Percentiles rank a stretch among this genome's conserved stretches.
These are phyloP conservation scores for Cadophora malorum DNA, from an alignment of 2,329 filamentous ascomycete species.

Conservation along the genomic window DNA sequence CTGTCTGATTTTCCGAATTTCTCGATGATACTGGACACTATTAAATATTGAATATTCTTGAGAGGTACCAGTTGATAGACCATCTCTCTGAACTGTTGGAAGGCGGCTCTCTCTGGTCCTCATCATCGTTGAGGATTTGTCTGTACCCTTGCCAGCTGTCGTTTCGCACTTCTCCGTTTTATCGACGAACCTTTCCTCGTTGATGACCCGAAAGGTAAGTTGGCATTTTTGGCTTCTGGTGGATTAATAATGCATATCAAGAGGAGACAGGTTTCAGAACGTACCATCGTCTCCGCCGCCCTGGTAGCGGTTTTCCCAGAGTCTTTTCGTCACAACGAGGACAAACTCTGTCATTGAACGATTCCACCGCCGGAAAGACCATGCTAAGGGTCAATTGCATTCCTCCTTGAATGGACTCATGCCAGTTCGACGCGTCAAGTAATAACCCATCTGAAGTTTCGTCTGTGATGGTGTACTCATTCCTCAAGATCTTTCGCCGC, in stretches of 20 bases:
- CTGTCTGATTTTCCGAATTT: too few relatives aligned
- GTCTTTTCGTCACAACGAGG: not conserved
- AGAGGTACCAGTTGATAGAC: too few relatives aligned
- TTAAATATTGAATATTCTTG: too few relatives aligned
- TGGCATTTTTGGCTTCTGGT: not conserved
- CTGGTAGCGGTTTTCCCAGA: not conserved
- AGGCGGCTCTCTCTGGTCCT: too few relatives aligned
- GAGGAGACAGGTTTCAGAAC: not conserved
- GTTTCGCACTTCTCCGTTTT: too few relatives aligned
- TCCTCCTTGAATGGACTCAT: too few relatives aligned
- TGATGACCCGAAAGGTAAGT: not conserved
- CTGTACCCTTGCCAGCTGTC: too few relatives aligned
- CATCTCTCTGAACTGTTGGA: too few relatives aligned
- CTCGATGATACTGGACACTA: too few relatives aligned
- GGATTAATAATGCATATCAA: not conserved
- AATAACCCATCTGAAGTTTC: not conserved
- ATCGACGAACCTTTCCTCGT: not conserved
- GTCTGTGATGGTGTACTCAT: not conserved
- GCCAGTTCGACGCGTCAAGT: not conserved
- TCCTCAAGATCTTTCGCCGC: not conserved
- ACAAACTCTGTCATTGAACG: not conserved
- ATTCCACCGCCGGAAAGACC: not conserved
- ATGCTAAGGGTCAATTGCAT: not conserved
- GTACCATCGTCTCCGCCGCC: not conserved
- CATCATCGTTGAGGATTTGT: too few relatives aligned